These are phyloP conservation scores for Amylostereum chailletii DNA, from an alignment of 1,284 basidiomycete genomes.

Conservation along the genomic window DNA sequence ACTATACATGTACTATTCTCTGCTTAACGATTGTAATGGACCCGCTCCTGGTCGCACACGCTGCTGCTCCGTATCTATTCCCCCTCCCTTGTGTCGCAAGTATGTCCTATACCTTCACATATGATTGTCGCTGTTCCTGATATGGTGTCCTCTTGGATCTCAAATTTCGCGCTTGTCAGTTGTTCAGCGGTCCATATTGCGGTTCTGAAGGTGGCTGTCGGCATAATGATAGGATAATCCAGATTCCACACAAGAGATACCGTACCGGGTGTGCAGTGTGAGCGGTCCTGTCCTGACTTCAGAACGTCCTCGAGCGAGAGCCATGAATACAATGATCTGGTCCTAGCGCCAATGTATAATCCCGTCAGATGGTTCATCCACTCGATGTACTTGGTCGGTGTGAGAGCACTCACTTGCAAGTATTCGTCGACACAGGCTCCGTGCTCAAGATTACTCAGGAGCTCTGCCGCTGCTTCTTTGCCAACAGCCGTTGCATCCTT, in stretches of 20 bases:
- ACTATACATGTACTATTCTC: constrained; percentile 3
- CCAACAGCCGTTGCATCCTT: constrained; percentile 39
- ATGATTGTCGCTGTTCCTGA: constrained; percentile 30
- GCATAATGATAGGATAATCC: neutral
- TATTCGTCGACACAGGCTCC: constrained; percentile 65
- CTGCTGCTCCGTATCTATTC: no score
- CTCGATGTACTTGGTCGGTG: no score
- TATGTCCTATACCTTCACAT: constrained; percentile 51
- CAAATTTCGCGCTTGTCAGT: constrained; percentile 55
- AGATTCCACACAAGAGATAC: neutral
- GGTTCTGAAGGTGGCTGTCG: constrained; percentile 34
- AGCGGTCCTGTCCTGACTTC: constrained; percentile 45
- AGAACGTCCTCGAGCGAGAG: constrained; percentile 55
- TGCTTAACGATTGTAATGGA: neutral
- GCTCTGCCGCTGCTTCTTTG: constrained; percentile 45
- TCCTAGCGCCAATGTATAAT: constrained; percentile 37
- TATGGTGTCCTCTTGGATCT: constrained; percentile 29
- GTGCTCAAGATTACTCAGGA: constrained; percentile 43
- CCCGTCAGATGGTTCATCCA: neutral
- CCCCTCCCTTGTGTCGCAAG: neutral
- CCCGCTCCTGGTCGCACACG: no score
- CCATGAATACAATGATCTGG: constrained; percentile 69
- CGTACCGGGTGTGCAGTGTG: constrained; percentile 57
- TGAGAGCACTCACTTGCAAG: constrained; percentile 31
- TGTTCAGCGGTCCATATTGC: constrained; percentile 65